These are phyloP conservation scores for Poa annua DNA, from an alignment of 176 grass and related monocot species.

Conservation along the genomic window DNA sequence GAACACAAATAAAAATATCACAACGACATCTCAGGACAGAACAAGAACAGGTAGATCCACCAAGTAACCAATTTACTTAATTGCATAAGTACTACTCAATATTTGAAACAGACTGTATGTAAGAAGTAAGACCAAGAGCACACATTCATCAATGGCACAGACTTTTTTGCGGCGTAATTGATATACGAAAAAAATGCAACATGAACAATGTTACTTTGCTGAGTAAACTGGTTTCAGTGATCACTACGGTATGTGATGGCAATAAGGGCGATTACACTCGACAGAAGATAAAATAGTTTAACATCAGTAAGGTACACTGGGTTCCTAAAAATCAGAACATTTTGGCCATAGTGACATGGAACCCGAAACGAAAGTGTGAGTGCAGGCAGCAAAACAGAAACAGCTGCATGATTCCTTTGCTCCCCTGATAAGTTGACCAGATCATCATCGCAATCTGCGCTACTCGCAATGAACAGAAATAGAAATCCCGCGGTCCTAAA, in stretches of 20 bases:
- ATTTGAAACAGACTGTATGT: background rate
- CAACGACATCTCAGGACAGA: background rate
- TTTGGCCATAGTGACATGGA: background rate
- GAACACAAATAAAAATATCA: constrained; percentile 11
- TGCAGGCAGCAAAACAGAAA: background rate
- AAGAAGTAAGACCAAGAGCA: constrained; percentile 12
- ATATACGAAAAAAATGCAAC: constrained; percentile 12
- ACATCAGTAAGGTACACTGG: background rate
- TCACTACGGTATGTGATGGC: background rate
- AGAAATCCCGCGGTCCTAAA: background rate
- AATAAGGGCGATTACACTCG: background rate
- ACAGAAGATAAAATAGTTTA: background rate
- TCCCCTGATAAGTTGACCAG: background rate
- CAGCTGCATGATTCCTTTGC: background rate
- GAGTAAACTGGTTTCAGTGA: background rate
- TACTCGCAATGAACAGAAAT: background rate
- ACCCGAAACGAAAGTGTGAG: background rate
- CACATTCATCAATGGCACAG: background rate
- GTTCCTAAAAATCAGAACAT: background rate
- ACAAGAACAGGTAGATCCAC: background rate
- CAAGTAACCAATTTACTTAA: background rate
- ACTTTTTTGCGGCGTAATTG: background rate
- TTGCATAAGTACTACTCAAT: background rate
- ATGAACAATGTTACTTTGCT: background rate
- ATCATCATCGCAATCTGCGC: background rate